Evolutionary conservation across 805 yeast genomes (phyloP).

Genomic region (Yamadazyma philogaea): DNA sequence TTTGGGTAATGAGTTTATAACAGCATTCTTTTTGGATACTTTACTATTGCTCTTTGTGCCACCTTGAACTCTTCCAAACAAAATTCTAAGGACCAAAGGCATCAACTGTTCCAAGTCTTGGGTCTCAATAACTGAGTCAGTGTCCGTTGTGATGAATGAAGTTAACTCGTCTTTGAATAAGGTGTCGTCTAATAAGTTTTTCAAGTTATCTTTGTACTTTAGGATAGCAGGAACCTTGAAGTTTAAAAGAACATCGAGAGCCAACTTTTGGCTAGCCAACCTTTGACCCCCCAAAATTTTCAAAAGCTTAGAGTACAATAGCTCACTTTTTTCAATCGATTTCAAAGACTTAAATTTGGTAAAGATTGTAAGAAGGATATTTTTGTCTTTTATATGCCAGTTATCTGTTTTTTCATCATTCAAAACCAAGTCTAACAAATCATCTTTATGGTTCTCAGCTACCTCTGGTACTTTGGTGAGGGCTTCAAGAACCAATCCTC

Average conservation of each 20-base stretch:
- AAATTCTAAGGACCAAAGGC: slow-evolving; percentile 71
- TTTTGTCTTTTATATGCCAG: slow-evolving; percentile 54
- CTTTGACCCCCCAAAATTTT: slow-evolving; percentile 59
- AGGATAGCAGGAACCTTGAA: slow-evolving; percentile 56
- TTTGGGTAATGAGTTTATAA: slow-evolving; percentile 59
- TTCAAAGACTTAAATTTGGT: slow-evolving; percentile 62
- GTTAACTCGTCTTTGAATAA: slow-evolving; percentile 82
- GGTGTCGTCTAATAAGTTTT: slow-evolving; percentile 75
- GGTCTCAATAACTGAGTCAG: slow-evolving; percentile 53
- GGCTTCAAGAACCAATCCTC: slow-evolving; percentile 57
- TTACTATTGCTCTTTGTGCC: slow-evolving; percentile 67
- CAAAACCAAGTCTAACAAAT: slow-evolving; percentile 57
- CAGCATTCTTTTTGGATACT: slow-evolving; percentile 68
- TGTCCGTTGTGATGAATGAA: slow-evolving; percentile 50
- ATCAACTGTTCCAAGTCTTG: slow-evolving; percentile 58
- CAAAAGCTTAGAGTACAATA: slow-evolving; percentile 52
- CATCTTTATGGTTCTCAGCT: slow-evolving; percentile 62
- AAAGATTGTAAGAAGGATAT: slow-evolving; percentile 58
- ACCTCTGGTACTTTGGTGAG: slow-evolving; percentile 57
- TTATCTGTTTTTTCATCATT: slow-evolving; percentile 24
- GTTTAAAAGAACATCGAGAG: slow-evolving; percentile 66
- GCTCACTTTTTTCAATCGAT: slow-evolving; percentile 48
- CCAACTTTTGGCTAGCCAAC: slow-evolving; percentile 63
- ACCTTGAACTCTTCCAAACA: slow-evolving; percentile 82
- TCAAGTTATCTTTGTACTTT: slow-evolving; percentile 71